Evolutionary conservation across 176 grass and related monocot genomes (phyloP), one percentile per base, ranked within the genome.

Genomic region (Secale cereale): DNA sequence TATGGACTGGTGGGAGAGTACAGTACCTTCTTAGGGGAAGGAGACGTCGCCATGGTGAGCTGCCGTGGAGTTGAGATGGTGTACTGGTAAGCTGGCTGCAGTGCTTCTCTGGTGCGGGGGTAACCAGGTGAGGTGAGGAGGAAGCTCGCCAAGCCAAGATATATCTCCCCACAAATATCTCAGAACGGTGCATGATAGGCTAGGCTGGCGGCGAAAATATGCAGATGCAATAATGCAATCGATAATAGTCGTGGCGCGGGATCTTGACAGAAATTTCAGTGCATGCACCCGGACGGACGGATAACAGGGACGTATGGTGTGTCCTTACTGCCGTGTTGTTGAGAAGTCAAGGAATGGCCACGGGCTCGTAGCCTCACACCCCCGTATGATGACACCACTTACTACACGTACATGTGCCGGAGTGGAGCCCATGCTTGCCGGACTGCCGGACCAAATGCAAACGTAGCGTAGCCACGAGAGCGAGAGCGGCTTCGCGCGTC

Each of bases 1-100:
- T 9, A 25, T 36, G 13, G 52, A 59, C 30, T 14, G 15, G 31
- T 78, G 70, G 8, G 41, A 29, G 15, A 61, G n/a, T 52, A 16
- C 20, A 74, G 6, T 70, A 77, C 86, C 92, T 91, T 91, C 87
- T 89, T 89, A 23, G 68, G 16, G n/a, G 83, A 25, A 86, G 73
- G 68, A 77, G 81, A 81, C 15, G 89, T 87, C 27, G 81, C 52
- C 28, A 52, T 50, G 46, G 46, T 1, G 77, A 52, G 61, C 9
- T 43, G 10, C 78, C 4, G 76, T 26, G 56, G 31, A 39, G 33
- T 10, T 14, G 33, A 78, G 77, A n/a, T 62, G 54, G 25, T 8
- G 23, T 19, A 9, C 68, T 43, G 6, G 11, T 43, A 43, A 10
- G 10, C 61, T 64, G 7, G 15, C 6, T 17, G 46, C 46, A 50